Conservation (phyloP, 352 stramenopile species). For the Globisporangium recalcitrans region DNA sequence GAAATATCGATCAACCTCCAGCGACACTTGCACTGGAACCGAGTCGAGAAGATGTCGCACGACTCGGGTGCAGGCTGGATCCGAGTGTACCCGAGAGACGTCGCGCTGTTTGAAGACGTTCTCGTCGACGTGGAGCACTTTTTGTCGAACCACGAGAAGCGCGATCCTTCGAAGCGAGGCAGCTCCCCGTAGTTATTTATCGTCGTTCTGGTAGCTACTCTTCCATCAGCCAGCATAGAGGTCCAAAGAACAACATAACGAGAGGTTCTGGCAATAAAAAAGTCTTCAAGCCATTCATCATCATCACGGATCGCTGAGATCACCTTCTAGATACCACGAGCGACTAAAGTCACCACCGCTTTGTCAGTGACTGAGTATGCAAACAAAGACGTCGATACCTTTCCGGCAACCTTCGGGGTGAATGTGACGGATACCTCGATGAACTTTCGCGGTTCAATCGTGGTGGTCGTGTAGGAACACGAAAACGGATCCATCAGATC, state of each 20-base stretch:
- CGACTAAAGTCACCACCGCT: slow-evolving; percentile 72
- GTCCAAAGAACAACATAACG: not conserved
- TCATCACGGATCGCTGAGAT: not conserved
- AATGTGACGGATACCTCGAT: slow-evolving; percentile 80
- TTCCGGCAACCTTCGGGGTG: slow-evolving; percentile 67
- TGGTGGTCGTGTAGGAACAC: slow-evolving; percentile 68
- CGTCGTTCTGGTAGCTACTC: slow-evolving; percentile 1
- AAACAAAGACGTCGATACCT: slow-evolving; percentile 77
- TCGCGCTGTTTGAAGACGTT: slow-evolving; percentile 74
- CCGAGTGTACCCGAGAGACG: slow-evolving; percentile 76
- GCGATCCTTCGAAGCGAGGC: slow-evolving; percentile 21
- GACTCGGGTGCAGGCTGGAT: slow-evolving; percentile 83
- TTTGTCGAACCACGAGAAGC: slow-evolving; percentile 45
- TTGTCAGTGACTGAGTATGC: slow-evolving; percentile 79
- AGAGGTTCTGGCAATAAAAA: slow-evolving; percentile 9
- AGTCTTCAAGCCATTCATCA: slow-evolving; percentile 7
- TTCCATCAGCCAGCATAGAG: slow-evolving; percentile 12
- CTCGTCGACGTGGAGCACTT: slow-evolving; percentile 70
- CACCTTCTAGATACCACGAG: slow-evolving; percentile 42
- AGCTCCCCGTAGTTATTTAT: slow-evolving; percentile 17
- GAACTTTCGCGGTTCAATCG: slow-evolving; percentile 78
- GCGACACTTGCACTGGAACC: slow-evolving; percentile 84
- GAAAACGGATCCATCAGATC: slow-evolving; percentile 71
- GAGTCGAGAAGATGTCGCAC: slow-evolving; percentile 85
- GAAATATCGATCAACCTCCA: slow-evolving; percentile 87